phyloP scores from a whole-genome alignment of 148 eudicot genomes.

The Fagopyrum homotropicum region DNA sequence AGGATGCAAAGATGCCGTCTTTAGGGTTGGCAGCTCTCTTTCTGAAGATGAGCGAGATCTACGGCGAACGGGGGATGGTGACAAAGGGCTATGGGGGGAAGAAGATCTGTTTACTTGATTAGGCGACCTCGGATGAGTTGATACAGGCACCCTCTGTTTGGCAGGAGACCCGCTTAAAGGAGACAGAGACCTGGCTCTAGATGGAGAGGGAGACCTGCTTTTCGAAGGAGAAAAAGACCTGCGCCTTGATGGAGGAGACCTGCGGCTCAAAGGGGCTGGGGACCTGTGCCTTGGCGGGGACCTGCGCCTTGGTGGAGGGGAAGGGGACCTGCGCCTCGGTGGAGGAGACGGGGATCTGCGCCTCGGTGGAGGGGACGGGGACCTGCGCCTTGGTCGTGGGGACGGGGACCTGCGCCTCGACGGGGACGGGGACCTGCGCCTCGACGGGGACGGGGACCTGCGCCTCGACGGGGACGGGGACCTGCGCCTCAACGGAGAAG shows the following conservation, averaged over 20 bases:
- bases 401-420: slow-evolving; percentile 23
- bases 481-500: slow-evolving; percentile 36
- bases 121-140: slow-evolving; percentile 38
- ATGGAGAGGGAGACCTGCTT: slow-evolving; percentile 30
- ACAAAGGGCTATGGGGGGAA: slow-evolving; percentile 4
- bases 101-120: slow-evolving; percentile 11
- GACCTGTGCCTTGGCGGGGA: slow-evolving; percentile 37
- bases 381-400: background rate
- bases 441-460: slow-evolving; percentile 37
- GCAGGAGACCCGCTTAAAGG: slow-evolving; percentile 35
- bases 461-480: slow-evolving; percentile 42
- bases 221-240: slow-evolving; percentile 38
- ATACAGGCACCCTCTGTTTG: slow-evolving; percentile 34
- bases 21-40: slow-evolving; percentile 13
- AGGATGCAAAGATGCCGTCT: background rate
- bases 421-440: slow-evolving; percentile 36
- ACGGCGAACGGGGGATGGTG: background rate
- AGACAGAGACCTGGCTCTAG: slow-evolving; percentile 37
- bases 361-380: slow-evolving; percentile 10
- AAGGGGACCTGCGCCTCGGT: slow-evolving; percentile 12
- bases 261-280: slow-evolving; percentile 2
- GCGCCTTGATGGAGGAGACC: slow-evolving; percentile 32
- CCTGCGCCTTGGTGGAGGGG: slow-evolving; percentile 14
- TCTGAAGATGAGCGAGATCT: slow-evolving; percentile 32
- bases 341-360: background rate